phyloP scores from a whole-genome alignment of 257 asterid species.

The Capsicum pubescens region DNA sequence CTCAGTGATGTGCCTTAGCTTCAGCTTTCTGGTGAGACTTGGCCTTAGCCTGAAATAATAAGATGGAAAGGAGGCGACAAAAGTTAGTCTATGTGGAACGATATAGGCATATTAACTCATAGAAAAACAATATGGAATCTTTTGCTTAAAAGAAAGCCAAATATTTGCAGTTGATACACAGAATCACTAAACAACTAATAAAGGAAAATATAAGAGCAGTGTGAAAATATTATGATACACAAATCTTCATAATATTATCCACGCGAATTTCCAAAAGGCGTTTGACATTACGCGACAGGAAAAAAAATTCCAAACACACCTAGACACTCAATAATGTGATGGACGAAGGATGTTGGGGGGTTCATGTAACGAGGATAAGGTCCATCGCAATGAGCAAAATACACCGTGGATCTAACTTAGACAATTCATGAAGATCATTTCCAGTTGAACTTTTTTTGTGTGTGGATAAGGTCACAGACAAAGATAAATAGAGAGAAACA shows the following conservation, averaged over 20 bases:
- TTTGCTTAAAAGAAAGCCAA: background rate
- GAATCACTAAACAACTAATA: background rate
- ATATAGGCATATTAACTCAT: background rate
- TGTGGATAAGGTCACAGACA: background rate
- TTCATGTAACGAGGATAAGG: background rate
- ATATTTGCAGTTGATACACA: background rate
- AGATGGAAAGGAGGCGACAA: background rate
- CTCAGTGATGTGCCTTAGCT: slow-evolving; percentile 71
- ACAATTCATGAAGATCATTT: background rate
- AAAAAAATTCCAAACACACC: background rate
- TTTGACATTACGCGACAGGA: background rate
- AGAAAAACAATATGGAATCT: background rate
- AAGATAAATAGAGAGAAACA: background rate
- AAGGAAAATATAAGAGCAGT: background rate
- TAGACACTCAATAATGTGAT: background rate
- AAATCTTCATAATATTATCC: background rate
- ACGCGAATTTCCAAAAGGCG: background rate
- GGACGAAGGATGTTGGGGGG: background rate
- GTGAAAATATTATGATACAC: background rate
- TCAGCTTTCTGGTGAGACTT: slow-evolving; percentile 77
- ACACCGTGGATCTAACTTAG: background rate
- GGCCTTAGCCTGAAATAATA: slow-evolving; percentile 53
- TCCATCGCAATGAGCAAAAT: background rate
- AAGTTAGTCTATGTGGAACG: background rate
- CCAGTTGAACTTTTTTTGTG: background rate